Evolutionary conservation across 1,139 yeast species (phyloP).

Genomic region (Arxiozyma slooffiae): DNA sequence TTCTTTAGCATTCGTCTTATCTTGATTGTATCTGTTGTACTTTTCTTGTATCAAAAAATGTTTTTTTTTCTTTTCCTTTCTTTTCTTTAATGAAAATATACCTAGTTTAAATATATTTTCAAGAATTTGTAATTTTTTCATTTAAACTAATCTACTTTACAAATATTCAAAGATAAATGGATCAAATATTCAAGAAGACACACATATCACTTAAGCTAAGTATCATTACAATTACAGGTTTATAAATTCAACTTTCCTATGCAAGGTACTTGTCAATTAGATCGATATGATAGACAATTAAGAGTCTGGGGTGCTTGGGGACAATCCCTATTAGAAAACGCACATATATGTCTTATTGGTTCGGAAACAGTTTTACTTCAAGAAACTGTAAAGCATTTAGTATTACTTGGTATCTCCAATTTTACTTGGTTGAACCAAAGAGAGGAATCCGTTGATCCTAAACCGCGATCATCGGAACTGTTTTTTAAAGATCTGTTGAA

Average conservation of each 20-base stretch:
- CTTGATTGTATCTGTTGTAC: neutral
- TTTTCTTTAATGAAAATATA: no score
- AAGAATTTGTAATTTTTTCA: neutral
- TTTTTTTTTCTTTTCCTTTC: neutral
- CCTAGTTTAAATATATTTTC: neutral
- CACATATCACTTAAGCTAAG: neutral
- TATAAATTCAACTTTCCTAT: neutral
- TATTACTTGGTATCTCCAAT: slow-evolving; percentile 69
- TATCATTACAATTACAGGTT: no score
- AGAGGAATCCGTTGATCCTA: neutral
- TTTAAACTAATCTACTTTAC: no score
- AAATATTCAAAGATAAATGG: no score
- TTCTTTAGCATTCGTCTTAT: neutral
- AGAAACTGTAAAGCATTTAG: slow-evolving; percentile 68
- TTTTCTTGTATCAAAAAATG: neutral
- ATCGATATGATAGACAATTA: slow-evolving; percentile 75
- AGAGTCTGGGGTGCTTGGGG: slow-evolving; percentile 81
- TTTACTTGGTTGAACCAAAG: slow-evolving; percentile 45
- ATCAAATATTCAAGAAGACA: neutral
- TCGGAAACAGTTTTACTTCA: slow-evolving; percentile 47
- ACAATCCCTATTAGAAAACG: slow-evolving; percentile 48
- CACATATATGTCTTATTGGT: slow-evolving; percentile 51
- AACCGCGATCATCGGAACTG: neutral
- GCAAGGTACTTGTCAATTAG: slow-evolving; percentile 6
- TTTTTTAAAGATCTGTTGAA: slow-evolving; percentile 4